phyloP scores from a whole-genome alignment of 2,329 filamentous ascomycete species.

The Cucurbitaria berberidis region DNA sequence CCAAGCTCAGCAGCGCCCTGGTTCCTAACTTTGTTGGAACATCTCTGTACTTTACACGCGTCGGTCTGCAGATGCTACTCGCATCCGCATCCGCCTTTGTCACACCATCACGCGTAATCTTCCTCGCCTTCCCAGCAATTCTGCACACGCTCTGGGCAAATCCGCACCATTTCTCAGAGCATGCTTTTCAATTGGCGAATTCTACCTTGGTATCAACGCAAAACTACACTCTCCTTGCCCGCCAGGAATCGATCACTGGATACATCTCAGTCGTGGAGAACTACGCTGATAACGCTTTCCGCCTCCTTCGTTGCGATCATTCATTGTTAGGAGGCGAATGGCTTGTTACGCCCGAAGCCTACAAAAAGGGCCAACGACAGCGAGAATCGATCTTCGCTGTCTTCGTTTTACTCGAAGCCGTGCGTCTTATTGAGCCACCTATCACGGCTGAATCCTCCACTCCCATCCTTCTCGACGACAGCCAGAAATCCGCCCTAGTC shows the following conservation, averaged over 20 bases:
- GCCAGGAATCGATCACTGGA: slow-evolving; percentile 85
- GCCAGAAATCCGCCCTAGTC: slow-evolving; percentile 78
- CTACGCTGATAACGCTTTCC: slow-evolving; percentile 67
- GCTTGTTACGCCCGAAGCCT: slow-evolving; percentile 62
- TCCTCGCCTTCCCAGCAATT: slow-evolving; percentile 73
- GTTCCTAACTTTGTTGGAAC: slow-evolving; percentile 63
- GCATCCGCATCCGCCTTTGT: slow-evolving; percentile 69
- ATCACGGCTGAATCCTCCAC: slow-evolving; percentile 3
- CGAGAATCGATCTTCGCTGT: slow-evolving; percentile 92
- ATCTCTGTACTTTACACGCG: slow-evolving; percentile 69
- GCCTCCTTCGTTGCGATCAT: slow-evolving; percentile 90
- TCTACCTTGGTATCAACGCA: slow-evolving; percentile 63
- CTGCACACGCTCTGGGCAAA: slow-evolving; percentile 75
- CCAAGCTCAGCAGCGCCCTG: slow-evolving; percentile 50
- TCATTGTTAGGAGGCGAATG: slow-evolving; percentile 93
- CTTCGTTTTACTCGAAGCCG: slow-evolving; percentile 94
- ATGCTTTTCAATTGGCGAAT: slow-evolving; percentile 69
- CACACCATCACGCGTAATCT: slow-evolving; percentile 71
- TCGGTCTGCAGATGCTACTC: slow-evolving; percentile 74
- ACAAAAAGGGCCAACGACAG: slow-evolving; percentile 56
- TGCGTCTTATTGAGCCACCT: slow-evolving; percentile 72
- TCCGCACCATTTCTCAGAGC: slow-evolving; percentile 70
- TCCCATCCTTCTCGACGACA: slow-evolving; percentile 57
- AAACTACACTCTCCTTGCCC: slow-evolving; percentile 78
- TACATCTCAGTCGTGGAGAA: slow-evolving; percentile 92